phyloP scores from a whole-genome alignment of 2,329 filamentous ascomycete genomes.

The Aureobasidium leucospermi region DNA sequence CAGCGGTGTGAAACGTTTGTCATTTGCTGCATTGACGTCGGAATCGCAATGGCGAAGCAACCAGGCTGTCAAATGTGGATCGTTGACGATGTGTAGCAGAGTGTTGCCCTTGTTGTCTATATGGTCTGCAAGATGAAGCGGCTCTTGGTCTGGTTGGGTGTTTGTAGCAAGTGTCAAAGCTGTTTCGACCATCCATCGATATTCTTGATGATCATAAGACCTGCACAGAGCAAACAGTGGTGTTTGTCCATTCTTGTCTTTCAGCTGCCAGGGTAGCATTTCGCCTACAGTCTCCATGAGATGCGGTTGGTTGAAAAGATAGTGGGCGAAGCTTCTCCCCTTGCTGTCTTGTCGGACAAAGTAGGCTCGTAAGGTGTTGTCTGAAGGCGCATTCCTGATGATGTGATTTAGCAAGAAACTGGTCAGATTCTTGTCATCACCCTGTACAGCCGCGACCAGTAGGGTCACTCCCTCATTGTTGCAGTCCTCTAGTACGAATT shows the following conservation, averaged over 20 bases:
- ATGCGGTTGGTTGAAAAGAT: conserved; percentile 82
- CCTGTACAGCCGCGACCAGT: conserved; percentile 81
- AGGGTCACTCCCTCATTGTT: conserved; percentile 88
- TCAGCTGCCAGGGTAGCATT: conserved; percentile 78
- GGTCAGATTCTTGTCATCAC: conserved; percentile 68
- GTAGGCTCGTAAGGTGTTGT: conserved; percentile 57
- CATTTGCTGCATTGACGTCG: conserved; percentile 93
- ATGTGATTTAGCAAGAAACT: conserved; percentile 68
- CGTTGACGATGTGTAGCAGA: conserved; percentile 88
- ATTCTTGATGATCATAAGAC: conserved; percentile 88
- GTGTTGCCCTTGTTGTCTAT: conserved; percentile 91
- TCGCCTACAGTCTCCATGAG: conserved; percentile 71
- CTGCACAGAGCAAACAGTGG: conserved; percentile 90
- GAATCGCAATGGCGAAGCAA: conserved; percentile 81
- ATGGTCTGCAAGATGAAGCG: conserved; percentile 87
- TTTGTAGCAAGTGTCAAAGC: conserved; percentile 67
- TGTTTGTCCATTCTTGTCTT: conserved; percentile 96
- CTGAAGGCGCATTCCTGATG: conserved; percentile 45
- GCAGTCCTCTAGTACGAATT: conserved; percentile 68
- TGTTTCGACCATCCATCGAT: conserved; percentile 77
- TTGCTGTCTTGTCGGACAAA: conserved; percentile 70
- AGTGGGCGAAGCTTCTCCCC: conserved; percentile 88
- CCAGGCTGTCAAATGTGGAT: conserved; percentile 65
- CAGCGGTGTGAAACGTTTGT: conserved; percentile 86
- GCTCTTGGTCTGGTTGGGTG: conserved; percentile 67